Evolutionary conservation across 371 early-diverging fungal genomes (phyloP).

Genomic region (Zopfochytrium polystomum): DNA sequence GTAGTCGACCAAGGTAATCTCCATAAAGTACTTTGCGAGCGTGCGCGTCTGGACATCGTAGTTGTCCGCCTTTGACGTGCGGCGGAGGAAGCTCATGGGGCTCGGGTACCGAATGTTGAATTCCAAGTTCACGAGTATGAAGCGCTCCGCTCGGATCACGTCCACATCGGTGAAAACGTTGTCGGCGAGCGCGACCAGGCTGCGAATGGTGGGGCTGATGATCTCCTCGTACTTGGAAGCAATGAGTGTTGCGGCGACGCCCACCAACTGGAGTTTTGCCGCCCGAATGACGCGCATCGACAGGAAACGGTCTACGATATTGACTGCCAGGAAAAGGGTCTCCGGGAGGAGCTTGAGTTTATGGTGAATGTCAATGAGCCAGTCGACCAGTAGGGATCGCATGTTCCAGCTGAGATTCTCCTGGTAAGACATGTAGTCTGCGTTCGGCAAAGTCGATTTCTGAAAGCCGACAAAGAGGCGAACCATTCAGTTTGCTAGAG

Average conservation of each 20-base stretch:
- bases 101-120: constrained; percentile 77
- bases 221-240: constrained; percentile 66
- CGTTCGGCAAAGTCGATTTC: constrained; percentile 26
- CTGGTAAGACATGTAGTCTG: constrained; percentile 50
- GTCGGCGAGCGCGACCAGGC: constrained; percentile 74
- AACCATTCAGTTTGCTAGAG: too few relatives aligned
- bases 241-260: constrained; percentile 51
- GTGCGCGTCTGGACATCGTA: constrained; percentile 34
- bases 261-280: constrained; percentile 58
- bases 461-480: too few relatives aligned
- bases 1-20: constrained; percentile 82
- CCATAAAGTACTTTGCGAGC: constrained; percentile 93
- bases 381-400: constrained; percentile 62
- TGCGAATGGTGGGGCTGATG: constrained; percentile 33
- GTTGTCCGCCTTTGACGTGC: constrained; percentile 70
- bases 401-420: constrained; percentile 61
- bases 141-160: constrained; percentile 78
- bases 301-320: constrained; percentile 65
- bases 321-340: constrained; percentile 65
- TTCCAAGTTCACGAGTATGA: constrained; percentile 70
- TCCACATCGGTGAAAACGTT: constrained; percentile 70
- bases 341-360: constrained; percentile 62
- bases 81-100: constrained; percentile 83
- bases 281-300: constrained; percentile 47
- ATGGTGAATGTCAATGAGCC: constrained; percentile 61